Conservation (phyloP, 164 flowering plant genomes). For the Dillenia turbinata region DNA sequence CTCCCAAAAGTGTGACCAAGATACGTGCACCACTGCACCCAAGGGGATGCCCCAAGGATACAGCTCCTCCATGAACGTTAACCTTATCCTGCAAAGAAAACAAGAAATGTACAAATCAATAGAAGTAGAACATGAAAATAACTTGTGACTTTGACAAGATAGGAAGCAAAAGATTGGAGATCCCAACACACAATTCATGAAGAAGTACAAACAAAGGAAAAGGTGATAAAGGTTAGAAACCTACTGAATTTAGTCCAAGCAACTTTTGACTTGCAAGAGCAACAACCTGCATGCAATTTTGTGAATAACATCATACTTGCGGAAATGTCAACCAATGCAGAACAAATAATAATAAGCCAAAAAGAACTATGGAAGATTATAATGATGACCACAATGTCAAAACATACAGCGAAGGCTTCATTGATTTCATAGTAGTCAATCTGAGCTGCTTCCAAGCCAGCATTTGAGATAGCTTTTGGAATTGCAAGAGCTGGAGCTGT, state of each 20-base stretch:
- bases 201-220: too few relatives aligned
- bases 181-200: not conserved
- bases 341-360: not conserved
- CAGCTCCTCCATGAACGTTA: constrained; percentile 96
- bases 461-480: constrained; percentile 89
- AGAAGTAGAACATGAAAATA: too few relatives aligned
- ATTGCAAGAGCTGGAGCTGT: constrained; percentile 96
- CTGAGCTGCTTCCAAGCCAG: constrained; percentile 80
- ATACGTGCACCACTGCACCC: constrained; percentile 99
- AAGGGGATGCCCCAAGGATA: constrained; percentile 91
- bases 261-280: constrained; percentile 90
- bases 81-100: constrained; percentile 54
- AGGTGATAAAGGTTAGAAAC: constrained; percentile 17
- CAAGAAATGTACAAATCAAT: not conserved
- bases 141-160: not conserved
- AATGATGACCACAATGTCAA: constrained; percentile 2
- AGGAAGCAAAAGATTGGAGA: not conserved
- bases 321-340: too few relatives aligned
- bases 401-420: constrained; percentile 91
- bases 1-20: constrained; percentile 83
- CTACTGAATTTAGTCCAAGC: constrained; percentile 68
- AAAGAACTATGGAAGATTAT: not conserved
- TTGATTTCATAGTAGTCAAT: constrained; percentile 93
- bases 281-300: constrained; percentile 58
- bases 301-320: too few relatives aligned